A percentile compares a stretch with the other conserved stretches of the same genome.
phyloP scores from a whole-genome alignment of 371 early-diverging fungal species.

The Conidiobolus coronatus region DNA sequence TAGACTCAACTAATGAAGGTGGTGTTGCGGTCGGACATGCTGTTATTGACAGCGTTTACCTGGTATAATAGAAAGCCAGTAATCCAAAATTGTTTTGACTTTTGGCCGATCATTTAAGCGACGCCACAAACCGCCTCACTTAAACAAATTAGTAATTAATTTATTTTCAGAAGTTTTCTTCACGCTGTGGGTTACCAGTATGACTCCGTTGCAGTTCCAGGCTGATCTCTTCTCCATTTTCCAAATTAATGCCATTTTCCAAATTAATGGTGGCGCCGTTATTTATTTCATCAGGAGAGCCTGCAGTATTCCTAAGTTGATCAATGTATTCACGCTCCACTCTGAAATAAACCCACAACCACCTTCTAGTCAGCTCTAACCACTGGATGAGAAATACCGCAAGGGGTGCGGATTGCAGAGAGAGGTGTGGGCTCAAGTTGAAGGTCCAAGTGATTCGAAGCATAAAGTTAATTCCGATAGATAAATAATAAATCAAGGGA shows the following conservation, averaged over 20 bases:
- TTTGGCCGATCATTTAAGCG: no score
- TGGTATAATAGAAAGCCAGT: constrained; percentile 30
- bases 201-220: no score
- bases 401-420: constrained; percentile 30
- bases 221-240: no score
- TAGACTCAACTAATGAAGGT: constrained; percentile 63
- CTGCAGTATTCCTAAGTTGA: no score
- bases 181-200: no score
- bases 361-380: constrained; percentile 58
- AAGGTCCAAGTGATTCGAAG: constrained; percentile 70
- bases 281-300: no score
- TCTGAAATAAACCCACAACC: constrained; percentile 80
- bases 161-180: no score
- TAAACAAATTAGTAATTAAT: no score
- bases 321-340: constrained; percentile 39
- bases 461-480: constrained; percentile 48
- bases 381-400: constrained; percentile 49
- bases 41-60: constrained; percentile 74
- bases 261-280: no score
- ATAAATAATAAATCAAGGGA: constrained; percentile 36
- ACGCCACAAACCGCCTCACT: no score
- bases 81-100: no score
- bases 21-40: constrained; percentile 96
- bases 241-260: no score
- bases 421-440: constrained; percentile 48